Evolutionary conservation across 176 grass and related monocot species (phyloP).

Genomic region (Cenchrus purpureus): DNA sequence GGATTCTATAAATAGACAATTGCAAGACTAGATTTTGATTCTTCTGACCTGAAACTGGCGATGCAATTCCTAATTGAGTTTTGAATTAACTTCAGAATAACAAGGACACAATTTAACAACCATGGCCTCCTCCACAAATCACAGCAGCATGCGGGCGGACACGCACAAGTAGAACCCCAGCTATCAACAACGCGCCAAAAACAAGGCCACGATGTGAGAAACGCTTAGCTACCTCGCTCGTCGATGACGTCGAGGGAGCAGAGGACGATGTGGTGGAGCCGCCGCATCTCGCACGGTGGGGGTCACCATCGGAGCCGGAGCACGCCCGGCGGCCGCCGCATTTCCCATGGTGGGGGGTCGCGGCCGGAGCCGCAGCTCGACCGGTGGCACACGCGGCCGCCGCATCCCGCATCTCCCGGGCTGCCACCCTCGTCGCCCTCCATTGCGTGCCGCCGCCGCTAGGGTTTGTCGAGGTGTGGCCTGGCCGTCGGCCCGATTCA

Average conservation of each 20-base stretch:
- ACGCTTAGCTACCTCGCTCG: slow-evolving; percentile 66
- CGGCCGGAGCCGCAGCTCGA: no score
- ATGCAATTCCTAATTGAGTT: background rate
- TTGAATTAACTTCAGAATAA: background rate
- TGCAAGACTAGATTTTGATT: background rate
- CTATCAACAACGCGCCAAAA: background rate
- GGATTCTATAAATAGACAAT: background rate
- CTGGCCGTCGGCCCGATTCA: no score
- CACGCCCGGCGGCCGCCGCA: no score
- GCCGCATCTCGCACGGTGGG: no score
- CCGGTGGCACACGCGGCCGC: no score
- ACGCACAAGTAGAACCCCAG: background rate
- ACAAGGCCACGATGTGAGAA: background rate
- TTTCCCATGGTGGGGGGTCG: no score
- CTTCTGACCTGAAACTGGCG: background rate
- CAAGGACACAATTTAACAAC: background rate
- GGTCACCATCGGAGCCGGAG: no score
- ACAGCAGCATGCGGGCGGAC: no score
- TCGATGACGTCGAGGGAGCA: slow-evolving; percentile 95
- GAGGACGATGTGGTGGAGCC: slow-evolving; percentile 92
- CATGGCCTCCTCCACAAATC: background rate
- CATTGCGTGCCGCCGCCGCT: no score
- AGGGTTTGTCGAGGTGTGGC: no score
- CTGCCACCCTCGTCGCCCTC: no score
- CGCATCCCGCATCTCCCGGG: no score